Percentiles rank a stretch among this genome's conserved stretches.
These are phyloP conservation scores for Avena eriantha DNA, from an alignment of 176 grass and related monocot species.

Conservation along the genomic window DNA sequence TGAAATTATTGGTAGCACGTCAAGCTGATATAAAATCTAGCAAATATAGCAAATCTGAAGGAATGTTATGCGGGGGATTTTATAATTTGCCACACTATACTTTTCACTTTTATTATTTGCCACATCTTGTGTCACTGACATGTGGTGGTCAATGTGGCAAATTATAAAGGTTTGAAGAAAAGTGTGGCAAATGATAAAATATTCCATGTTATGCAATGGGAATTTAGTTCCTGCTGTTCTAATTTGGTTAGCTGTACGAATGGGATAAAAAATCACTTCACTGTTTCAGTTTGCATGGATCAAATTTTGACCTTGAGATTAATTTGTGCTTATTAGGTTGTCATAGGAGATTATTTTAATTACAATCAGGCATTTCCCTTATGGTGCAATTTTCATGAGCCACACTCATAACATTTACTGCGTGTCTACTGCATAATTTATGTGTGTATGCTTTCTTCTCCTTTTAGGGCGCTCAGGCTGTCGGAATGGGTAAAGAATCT, in stretches of 20 bases:
- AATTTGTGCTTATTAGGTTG: background rate
- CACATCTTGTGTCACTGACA: too few relatives aligned
- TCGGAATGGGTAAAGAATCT: slow-evolving; percentile 93
- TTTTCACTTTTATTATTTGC: too few relatives aligned
- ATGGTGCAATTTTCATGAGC: background rate
- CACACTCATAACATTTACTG: background rate
- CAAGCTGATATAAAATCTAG: too few relatives aligned
- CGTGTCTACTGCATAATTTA: background rate
- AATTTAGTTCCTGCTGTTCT: background rate
- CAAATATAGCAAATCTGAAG: slow-evolving; percentile 7
- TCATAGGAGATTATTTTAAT: background rate
- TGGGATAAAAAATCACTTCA: background rate
- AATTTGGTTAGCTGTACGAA: background rate
- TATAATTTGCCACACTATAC: too few relatives aligned
- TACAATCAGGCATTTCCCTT: background rate
- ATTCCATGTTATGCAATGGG: too few relatives aligned
- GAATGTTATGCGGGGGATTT: background rate
- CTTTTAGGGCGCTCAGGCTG: slow-evolving; percentile 87
- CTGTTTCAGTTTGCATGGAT: slow-evolving; percentile 27
- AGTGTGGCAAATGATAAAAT: too few relatives aligned
- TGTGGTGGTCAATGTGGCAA: too few relatives aligned
- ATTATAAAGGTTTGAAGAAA: too few relatives aligned
- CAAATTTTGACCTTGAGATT: background rate
- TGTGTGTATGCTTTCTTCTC: slow-evolving; percentile 10
- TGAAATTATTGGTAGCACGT: background rate